Conservation (phyloP, 164 flowering plant genomes). For the Piper longum region DNA sequence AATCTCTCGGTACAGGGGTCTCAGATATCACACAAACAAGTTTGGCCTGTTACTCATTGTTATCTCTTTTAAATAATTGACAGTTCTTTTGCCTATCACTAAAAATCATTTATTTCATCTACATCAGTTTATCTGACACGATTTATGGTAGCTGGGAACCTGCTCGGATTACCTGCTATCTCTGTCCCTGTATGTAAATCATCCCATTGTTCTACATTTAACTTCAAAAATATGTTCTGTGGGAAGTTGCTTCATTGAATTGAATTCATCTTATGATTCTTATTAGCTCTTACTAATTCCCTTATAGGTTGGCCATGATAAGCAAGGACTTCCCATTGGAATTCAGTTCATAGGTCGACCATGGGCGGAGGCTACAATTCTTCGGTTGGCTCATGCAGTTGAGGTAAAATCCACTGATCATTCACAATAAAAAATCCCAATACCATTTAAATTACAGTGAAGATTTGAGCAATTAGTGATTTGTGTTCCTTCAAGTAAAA, state of each 20-base stretch:
- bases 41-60: conserved; percentile 10
- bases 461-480: background rate
- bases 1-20: conserved; percentile 69
- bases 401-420: conserved; percentile 34
- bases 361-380: conserved; percentile 82
- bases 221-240: too few species aligned
- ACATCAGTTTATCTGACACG: conserved; percentile 48
- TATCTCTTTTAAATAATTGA: background rate
- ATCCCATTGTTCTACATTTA: background rate
- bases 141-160: conserved; percentile 63
- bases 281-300: conserved; percentile 2
- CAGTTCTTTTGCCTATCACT: background rate
- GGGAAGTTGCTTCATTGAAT: too few species aligned
- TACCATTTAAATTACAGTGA: background rate
- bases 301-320: conserved; percentile 84
- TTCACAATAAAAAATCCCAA: background rate
- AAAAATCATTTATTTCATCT: background rate
- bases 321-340: conserved; percentile 95
- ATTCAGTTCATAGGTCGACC: conserved; percentile 95
- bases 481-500: too few species aligned
- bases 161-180: conserved; percentile 92
- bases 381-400: conserved; percentile 71
- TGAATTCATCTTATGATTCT: too few species aligned
- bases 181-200: conserved; percentile 67
- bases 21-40: conserved; percentile 69